Evolutionary conservation across 2,329 filamentous ascomycete genomes (phyloP), one percentile per base, ranked within the genome.

Genomic region (Leptographium wingfieldii): DNA sequence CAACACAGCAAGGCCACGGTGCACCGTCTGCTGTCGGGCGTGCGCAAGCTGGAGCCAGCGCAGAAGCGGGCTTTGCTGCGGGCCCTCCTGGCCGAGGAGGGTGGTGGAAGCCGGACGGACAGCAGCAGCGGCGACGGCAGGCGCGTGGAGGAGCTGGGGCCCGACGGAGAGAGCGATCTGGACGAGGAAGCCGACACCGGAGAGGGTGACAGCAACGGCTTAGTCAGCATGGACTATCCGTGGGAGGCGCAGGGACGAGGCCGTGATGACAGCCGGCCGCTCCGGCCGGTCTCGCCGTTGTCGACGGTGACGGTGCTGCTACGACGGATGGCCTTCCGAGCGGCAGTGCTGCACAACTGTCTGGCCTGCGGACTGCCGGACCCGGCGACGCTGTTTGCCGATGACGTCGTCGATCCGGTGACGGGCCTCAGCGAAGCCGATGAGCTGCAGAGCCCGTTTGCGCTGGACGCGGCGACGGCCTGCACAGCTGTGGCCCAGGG

Each of bases 281-380:
- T 16, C 29, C n/a, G n/a, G 46, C n/a, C 29, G 56, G 19, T 31
- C 31, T 33, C 40, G 5, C 19, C 29, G 56, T 48, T 49, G 43
- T 12, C 27, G 27, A 31, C 58, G 52, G 14, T 46, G 56, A 16
- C 53, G 57, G 11, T 57, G 52, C 9, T 4, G 43, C 22, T 16
- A 29, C 19, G 57, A 7, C 35, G 56, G 35, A 40, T 43, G 33
- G 57, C 46, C 27, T 53, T 55, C 29, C 49, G 53, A 6, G 43
- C 25, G 4, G 51, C 55, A 40, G 56, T 73, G 1, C 63, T 75
- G 5, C 69, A 71, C 12, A 76, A 75, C 60, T 68, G 69, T 7
- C 69, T 72, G 29, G 71, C 69, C 52, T 66, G 71, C n/a, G 70
- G 70, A 12, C 35, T 70, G 63, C 46, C 53, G 3, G 63, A 67